Evolutionary conservation across 306 rosid genomes (phyloP), one percentile per base, ranked within the genome.

Genomic region (Castanea crenata): DNA sequence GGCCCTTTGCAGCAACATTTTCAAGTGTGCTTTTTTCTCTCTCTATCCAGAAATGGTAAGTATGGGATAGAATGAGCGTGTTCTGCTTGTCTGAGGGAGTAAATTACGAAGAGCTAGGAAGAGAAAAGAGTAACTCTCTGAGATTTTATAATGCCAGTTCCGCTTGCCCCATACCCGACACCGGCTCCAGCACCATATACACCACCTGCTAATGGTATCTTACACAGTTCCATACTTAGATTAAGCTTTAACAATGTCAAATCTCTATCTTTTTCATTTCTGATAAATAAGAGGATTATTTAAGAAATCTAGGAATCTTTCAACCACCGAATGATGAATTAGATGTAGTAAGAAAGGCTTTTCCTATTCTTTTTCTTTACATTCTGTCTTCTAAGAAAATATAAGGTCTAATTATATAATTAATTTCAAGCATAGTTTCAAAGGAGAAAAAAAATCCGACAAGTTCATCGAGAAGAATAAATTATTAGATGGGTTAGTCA

Each of bases 81-180:
- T 76, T 85, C 68, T 79, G 49, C 59, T 63, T 7, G 59, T 73
- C 71, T 79, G 77, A 85, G 62, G 74, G 71, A 74, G 74, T 52
- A 73, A 56, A 74, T 70, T 83, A 72, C 59, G 73, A 20, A 76
- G 87, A 91, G 69, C 77, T 87, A 83, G 79, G 78, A 82, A 68
- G 78, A 87, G 87, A 81, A 73, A 76, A 75, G 81, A 71, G 23
- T 62, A 56, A 14, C 51, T 63, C 55, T 65, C 75, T 80, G 7
- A 62, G 74, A 80, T 63, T 86, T 69, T 61, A 89, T 87, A 93
- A 96, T 96, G 99, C 99, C 99, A 88, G 98, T 96, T 89, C 99
- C 98, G 81, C 99, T 96, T 90, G 99, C 98, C 0, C 99, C 99
- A 23, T 95, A 93, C 76, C 99, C 99, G 19, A 82, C 94, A 29